Conservation (phyloP, 805 yeast genomes). For the Candida sithepensis region DNA sequence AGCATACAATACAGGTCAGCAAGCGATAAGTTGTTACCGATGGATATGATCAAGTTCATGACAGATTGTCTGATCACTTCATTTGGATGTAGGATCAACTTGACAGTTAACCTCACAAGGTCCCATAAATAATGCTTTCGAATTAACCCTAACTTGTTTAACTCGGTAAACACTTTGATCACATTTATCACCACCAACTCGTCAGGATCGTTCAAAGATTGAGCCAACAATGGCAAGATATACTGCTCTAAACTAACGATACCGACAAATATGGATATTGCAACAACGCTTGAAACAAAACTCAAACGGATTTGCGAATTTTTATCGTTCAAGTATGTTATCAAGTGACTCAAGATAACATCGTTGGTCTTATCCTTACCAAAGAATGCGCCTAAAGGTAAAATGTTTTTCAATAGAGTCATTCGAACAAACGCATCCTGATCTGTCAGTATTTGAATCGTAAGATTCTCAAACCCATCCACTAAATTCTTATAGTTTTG, state of each 20-base stretch:
- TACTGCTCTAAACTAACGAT: slow-evolving; percentile 81
- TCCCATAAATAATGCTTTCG: slow-evolving; percentile 52
- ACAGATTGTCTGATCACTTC: slow-evolving; percentile 77
- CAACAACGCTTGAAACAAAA: slow-evolving; percentile 67
- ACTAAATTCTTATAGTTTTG: slow-evolving; percentile 42
- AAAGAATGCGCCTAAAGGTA: slow-evolving; percentile 74
- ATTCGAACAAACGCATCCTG: slow-evolving; percentile 61
- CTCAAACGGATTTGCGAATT: slow-evolving; percentile 63
- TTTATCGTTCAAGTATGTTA: slow-evolving; percentile 84
- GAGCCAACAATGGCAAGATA: slow-evolving; percentile 77
- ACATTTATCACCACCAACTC: slow-evolving; percentile 76
- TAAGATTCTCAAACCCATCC: slow-evolving; percentile 59
- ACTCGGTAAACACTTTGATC: slow-evolving; percentile 51
- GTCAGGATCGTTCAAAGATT: slow-evolving; percentile 79
- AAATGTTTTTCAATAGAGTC: slow-evolving; percentile 64
- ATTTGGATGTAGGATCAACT: slow-evolving; percentile 79
- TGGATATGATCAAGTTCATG: slow-evolving; percentile 54
- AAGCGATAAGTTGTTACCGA: slow-evolving; percentile 57
- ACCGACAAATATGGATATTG: slow-evolving; percentile 78
- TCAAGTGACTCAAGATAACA: slow-evolving; percentile 80
- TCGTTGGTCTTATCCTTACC: slow-evolving; percentile 89
- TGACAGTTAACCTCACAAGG: slow-evolving; percentile 45
- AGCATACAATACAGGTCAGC: slow-evolving; percentile 84
- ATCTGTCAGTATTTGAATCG: slow-evolving; percentile 68
- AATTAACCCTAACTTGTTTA: slow-evolving; percentile 55